Evolutionary conservation across 371 early-diverging fungal genomes (phyloP).

Genomic region (Mortierella sp.): DNA sequence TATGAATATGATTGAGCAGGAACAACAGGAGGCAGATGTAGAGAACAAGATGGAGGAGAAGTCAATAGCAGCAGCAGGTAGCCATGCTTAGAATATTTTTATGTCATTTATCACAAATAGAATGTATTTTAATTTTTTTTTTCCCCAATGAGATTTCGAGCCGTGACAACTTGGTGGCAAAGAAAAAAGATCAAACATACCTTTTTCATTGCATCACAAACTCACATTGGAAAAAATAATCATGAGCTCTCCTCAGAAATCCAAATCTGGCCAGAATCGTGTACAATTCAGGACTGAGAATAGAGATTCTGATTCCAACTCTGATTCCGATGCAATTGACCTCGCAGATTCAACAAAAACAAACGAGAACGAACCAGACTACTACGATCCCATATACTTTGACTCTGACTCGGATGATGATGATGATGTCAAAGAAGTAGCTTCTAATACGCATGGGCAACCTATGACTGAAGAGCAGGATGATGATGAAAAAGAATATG

Average conservation of each 20-base stretch:
- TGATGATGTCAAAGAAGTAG: constrained; percentile 12
- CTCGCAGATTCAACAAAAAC: constrained; percentile 16
- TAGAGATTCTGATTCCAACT: constrained; percentile 26
- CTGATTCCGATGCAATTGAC: constrained; percentile 14
- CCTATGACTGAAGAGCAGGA: constrained; percentile 35
- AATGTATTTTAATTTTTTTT: too few species aligned
- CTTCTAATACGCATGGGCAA: neutral
- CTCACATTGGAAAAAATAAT: neutral
- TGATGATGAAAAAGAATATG: constrained; percentile 23
- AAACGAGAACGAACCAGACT: constrained; percentile 33
- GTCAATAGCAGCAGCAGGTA: neutral
- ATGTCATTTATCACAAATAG: neutral
- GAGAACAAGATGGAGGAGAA: neutral
- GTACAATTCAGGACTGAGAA: constrained; percentile 12
- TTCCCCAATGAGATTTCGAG: neutral
- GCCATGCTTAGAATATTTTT: neutral
- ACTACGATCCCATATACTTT: constrained; percentile 65
- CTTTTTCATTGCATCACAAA: neutral
- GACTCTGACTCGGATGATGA: constrained; percentile 64
- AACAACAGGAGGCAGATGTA: neutral
- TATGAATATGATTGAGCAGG: constrained; percentile 37
- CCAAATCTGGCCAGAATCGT: constrained; percentile 2
- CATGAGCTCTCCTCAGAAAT: constrained; percentile 13
- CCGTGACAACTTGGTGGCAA: neutral
- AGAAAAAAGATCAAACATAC: neutral